A percentile compares a stretch with the other conserved stretches of the same genome.
These are phyloP conservation scores for Penicillium freii DNA, from an alignment of 2,329 filamentous ascomycete species.

Conservation along the genomic window DNA sequence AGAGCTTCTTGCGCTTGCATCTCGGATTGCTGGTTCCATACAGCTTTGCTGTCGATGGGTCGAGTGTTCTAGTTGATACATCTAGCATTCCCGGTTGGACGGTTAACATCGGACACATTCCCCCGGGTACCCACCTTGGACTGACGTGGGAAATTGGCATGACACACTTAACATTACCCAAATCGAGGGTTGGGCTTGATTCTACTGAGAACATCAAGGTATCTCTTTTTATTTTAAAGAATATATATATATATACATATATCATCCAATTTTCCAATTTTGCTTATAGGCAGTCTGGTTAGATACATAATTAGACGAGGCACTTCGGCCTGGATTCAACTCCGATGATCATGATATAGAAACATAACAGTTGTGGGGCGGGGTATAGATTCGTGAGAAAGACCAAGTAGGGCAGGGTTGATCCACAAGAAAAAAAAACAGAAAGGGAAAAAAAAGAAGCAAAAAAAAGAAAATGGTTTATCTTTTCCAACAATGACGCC, in stretches of 20 bases:
- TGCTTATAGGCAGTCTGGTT: constrained; percentile 3
- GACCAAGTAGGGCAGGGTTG: background rate
- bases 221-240: no score
- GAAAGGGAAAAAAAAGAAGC: background rate
- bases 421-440: background rate
- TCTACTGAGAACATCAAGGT: background rate
- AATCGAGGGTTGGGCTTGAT: background rate
- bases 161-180: background rate
- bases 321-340: background rate
- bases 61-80: background rate
- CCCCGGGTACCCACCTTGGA: background rate
- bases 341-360: constrained; percentile 5
- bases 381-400: constrained; percentile 6
- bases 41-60: background rate
- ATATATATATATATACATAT: no score
- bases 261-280: background rate
- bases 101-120: background rate
- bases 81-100: background rate
- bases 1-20: background rate
- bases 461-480: background rate
- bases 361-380: constrained; percentile 5
- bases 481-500: constrained; percentile 19
- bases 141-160: background rate
- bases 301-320: background rate
- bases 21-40: background rate